These are phyloP conservation scores for Aureobasidium sp. DNA, from an alignment of 2,329 filamentous ascomycete species.

Conservation along the genomic window DNA sequence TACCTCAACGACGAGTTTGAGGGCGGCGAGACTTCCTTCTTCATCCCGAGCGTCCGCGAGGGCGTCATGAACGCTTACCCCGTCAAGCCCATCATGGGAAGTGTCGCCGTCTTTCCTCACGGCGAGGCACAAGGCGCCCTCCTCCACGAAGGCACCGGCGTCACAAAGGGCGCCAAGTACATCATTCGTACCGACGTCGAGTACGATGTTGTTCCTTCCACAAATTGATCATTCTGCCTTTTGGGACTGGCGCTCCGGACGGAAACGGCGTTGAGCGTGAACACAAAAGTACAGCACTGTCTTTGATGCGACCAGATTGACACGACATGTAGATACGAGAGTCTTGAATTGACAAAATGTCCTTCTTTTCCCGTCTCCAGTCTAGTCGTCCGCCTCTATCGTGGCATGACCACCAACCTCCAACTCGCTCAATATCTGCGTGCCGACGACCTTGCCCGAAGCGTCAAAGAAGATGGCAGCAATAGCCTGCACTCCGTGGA, in stretches of 20 bases:
- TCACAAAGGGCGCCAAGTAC: slow-evolving; percentile 57
- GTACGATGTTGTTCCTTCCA: slow-evolving; percentile 47
- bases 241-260: background rate
- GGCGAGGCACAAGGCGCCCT: slow-evolving; percentile 57
- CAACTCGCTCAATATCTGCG: slow-evolving; percentile 15
- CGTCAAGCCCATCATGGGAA: slow-evolving; percentile 59
- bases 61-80: slow-evolving; percentile 61
- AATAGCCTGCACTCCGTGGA: slow-evolving; percentile 19
- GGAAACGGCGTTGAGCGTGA: background rate
- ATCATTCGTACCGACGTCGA: slow-evolving; percentile 64
- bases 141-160: slow-evolving; percentile 62
- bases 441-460: slow-evolving; percentile 14
- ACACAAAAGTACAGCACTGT: background rate
- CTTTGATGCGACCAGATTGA: background rate
- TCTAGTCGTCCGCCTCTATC: background rate
- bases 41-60: slow-evolving; percentile 54
- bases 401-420: slow-evolving; percentile 11
- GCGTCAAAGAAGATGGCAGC: slow-evolving; percentile 17
- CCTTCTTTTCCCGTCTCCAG: background rate
- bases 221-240: background rate
- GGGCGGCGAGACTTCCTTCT: slow-evolving; percentile 63
- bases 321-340: background rate
- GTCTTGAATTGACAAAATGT: background rate
- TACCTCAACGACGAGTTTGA: slow-evolving; percentile 66
- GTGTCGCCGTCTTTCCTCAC: slow-evolving; percentile 60